A percentile compares a stretch with the other conserved stretches of the same genome.
These are phyloP conservation scores for Mycena pura DNA, from an alignment of 768 basidiomycete genomes.

Conservation along the genomic window DNA sequence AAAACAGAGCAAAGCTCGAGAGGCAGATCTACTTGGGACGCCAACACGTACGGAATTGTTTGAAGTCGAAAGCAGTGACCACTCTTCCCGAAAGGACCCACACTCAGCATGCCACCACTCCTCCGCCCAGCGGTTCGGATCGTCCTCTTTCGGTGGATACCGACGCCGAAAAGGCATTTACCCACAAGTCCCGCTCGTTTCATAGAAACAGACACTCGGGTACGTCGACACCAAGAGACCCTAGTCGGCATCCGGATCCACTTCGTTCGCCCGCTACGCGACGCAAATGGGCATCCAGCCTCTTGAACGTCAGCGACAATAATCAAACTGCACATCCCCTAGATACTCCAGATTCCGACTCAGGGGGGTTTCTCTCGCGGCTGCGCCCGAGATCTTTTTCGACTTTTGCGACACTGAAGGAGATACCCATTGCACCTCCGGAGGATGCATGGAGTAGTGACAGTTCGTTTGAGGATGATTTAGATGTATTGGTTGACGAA, in stretches of 20 bases:
- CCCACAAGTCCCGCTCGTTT: conserved; percentile 60
- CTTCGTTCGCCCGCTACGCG: conserved; percentile 50
- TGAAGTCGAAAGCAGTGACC: conserved; percentile 42
- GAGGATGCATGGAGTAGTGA: conserved; percentile 64
- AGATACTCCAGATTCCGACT: conserved; percentile 4
- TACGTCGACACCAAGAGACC: conserved; percentile 38
- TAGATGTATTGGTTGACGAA: conserved; percentile 22
- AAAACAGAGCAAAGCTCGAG: conserved; percentile 87
- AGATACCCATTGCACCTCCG: conserved; percentile 28
- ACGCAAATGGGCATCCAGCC: conserved; percentile 55
- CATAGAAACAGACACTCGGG: conserved; percentile 49
- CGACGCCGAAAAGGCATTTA: conserved; percentile 77
- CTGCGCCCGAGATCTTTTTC: conserved; percentile 54
- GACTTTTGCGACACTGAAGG: conserved; percentile 40
- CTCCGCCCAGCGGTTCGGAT: conserved; percentile 52
- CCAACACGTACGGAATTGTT: conserved; percentile 65
- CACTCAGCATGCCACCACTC: conserved; percentile 30
- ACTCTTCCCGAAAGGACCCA: conserved; percentile 16
- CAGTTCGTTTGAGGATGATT: conserved; percentile 60
- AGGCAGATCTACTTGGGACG: conserved; percentile 84
- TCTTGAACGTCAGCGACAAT: conserved; percentile 38
- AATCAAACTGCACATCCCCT: neutral
- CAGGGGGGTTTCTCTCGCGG: conserved; percentile 47
- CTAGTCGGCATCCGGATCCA: conserved; percentile 40
- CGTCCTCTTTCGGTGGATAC: conserved; percentile 76